Percentiles rank a stretch among this genome's conserved stretches.
These are phyloP conservation scores for Fraxinus dipetala DNA, from an alignment of 305 asterid species.

Conservation along the genomic window DNA sequence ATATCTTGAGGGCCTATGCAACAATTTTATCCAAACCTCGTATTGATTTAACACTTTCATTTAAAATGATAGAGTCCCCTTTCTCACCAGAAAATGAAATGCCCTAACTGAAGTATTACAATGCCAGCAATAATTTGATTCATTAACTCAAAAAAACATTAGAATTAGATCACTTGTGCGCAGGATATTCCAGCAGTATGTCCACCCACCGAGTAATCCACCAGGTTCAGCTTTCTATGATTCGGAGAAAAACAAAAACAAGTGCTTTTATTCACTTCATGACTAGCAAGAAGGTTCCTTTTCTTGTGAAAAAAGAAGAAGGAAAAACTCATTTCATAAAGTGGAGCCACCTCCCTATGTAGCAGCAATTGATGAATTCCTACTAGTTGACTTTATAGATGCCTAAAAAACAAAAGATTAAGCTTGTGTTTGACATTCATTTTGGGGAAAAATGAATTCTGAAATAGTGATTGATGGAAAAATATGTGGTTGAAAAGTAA, in stretches of 20 bases:
- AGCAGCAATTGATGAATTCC: neutral
- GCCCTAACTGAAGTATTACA: constrained; percentile 36
- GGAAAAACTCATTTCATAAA: neutral
- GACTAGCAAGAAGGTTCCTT: neutral
- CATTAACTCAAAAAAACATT: neutral
- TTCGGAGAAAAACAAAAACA: neutral
- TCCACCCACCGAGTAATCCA: constrained; percentile 73
- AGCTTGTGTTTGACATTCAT: no score
- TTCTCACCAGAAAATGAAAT: constrained; percentile 79
- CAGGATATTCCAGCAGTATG: constrained; percentile 82
- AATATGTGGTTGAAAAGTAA: no score
- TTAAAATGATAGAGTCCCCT: constrained; percentile 71
- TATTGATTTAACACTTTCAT: constrained; percentile 67
- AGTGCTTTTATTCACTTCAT: neutral
- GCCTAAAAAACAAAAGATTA: no score
- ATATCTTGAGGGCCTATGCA: neutral
- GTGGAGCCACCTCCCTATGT: neutral
- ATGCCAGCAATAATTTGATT: constrained; percentile 9
- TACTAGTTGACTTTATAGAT: neutral
- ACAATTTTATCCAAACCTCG: neutral
- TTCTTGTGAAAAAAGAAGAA: neutral
- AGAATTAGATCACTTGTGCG: constrained; percentile 52
- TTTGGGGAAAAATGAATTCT: no score
- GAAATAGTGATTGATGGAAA: no score
- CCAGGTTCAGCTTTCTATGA: constrained; percentile 33